Evolutionary conservation across 1,284 basidiomycete species (phyloP).

Genomic region (Marasmius fiardii): DNA sequence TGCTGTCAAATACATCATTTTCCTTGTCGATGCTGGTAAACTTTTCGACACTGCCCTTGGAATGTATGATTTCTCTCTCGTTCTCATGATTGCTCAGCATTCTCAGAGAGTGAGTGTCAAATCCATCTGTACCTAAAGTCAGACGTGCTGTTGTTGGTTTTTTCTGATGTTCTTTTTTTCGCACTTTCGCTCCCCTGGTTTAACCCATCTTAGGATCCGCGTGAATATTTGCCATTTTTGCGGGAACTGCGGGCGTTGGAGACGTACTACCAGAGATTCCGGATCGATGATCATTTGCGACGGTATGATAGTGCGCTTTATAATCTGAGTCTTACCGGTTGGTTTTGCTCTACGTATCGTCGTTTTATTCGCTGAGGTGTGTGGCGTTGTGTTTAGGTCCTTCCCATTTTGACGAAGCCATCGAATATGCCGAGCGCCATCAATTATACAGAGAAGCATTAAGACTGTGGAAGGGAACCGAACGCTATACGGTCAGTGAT

Average conservation of each 20-base stretch:
- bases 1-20: slow-evolving; percentile 98
- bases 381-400: slow-evolving; percentile 34
- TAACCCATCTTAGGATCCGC: slow-evolving; percentile 78
- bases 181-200: background rate
- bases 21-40: slow-evolving; percentile 90
- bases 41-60: slow-evolving; percentile 95
- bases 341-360: slow-evolving; percentile 11
- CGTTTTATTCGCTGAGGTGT: background rate
- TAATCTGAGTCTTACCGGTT: slow-evolving; percentile 76
- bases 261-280: slow-evolving; percentile 82
- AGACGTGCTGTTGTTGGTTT: slow-evolving; percentile 1
- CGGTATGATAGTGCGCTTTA: slow-evolving; percentile 73
- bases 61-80: slow-evolving; percentile 98
- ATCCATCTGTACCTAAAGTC: background rate
- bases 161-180: background rate
- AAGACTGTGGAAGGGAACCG: slow-evolving; percentile 65
- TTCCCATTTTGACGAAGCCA: slow-evolving; percentile 75
- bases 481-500: slow-evolving; percentile 55
- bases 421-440: slow-evolving; percentile 79
- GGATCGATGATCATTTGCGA: slow-evolving; percentile 91
- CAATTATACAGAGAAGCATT: slow-evolving; percentile 76
- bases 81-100: slow-evolving; percentile 95
- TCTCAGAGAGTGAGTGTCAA: slow-evolving; percentile 85
- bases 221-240: slow-evolving; percentile 97
- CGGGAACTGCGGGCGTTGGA: slow-evolving; percentile 83